Base-by-base conservation (phyloP, 2,329 filamentous ascomycete species). In the Fusarium neocosmosporiellum region DNA sequence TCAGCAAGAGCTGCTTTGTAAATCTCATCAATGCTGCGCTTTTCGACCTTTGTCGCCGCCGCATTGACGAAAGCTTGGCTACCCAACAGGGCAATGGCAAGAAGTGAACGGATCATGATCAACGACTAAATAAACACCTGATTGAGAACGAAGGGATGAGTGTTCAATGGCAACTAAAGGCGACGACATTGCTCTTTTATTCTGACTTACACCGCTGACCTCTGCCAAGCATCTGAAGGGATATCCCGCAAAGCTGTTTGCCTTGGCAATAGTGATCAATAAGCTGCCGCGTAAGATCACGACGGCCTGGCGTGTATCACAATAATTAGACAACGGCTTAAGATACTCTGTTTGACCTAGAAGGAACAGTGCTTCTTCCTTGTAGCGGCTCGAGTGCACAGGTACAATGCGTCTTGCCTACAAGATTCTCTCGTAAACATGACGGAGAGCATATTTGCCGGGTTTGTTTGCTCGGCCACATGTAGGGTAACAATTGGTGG, bases 1-100 rank as follows among this genome's bases (percentile, higher is more conserved):
- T 89, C 88, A 1, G 81, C 79, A n/a, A 87, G 72, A 0, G 87
- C 87, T 7, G 86, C 86, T 33, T 84, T 59, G 76, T 89, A 82
- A 9, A 89, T 86, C 50, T 87, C 80, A 16, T 88, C 85, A 1
- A 89, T 70, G 1, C 82, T 83, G 24, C 86, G 83, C 11, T 79
- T 87, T 59, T 88, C 86, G 20, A 54, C 37, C 8, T 73, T 18
- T 1, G 80, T 63, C 33, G 71, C 64, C 11, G 67, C 59, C n/a
- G 67, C 59, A 22, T 65, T 69, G 64, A 77, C 73, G 8, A 79
- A 64, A 20, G 72, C 13, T 31, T 71, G 75, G 14, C 66, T 57
- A 0, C 67, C 66, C 33, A 77, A 31, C 3, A 71, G 36, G 54
- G 64, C 59, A 16, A 64, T 31, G 0, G 66, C 22, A 0, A 74